These are phyloP conservation scores for Xylaria arbuscula DNA, from an alignment of 2,329 filamentous ascomycete genomes.

Conservation along the genomic window DNA sequence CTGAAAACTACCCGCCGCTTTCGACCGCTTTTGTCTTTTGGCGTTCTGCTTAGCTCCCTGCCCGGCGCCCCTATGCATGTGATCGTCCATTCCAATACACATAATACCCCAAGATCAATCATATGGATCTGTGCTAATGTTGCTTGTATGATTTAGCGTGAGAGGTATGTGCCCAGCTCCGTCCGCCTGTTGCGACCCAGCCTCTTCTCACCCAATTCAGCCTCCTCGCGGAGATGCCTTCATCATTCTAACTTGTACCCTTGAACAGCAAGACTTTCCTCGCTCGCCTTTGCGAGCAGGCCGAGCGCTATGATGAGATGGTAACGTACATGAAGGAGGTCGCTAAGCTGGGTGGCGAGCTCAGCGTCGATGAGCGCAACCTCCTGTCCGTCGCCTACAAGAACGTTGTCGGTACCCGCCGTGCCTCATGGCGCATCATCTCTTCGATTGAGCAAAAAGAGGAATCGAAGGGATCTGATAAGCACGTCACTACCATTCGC, in stretches of 20 bases:
- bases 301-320: slow-evolving; percentile 99
- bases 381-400: slow-evolving; percentile 99
- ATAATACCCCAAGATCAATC: slow-evolving; percentile 40
- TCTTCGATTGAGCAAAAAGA: slow-evolving; percentile 99
- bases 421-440: slow-evolving; percentile 99
- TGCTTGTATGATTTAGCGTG: slow-evolving; percentile 64
- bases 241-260: slow-evolving; percentile 38
- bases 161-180: slow-evolving; percentile 67
- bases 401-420: slow-evolving; percentile 98
- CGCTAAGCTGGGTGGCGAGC: slow-evolving; percentile 84
- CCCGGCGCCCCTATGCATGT: slow-evolving; percentile 23
- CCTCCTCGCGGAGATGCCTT: slow-evolving; percentile 22
- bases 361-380: slow-evolving; percentile 97
- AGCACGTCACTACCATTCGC: slow-evolving; percentile 93
- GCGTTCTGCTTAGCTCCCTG: slow-evolving; percentile 9
- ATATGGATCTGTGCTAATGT: slow-evolving; percentile 44
- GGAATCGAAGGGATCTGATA: slow-evolving; percentile 97
- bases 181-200: slow-evolving; percentile 29
- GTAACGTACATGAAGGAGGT: slow-evolving; percentile 99
- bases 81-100: not conserved
- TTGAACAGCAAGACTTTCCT: slow-evolving; percentile 95
- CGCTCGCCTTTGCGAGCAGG: slow-evolving; percentile 99
- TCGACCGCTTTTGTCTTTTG: slow-evolving; percentile 26
- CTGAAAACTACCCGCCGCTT: slow-evolving; percentile 38
- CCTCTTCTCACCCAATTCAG: slow-evolving; percentile 31